Base-by-base conservation (phyloP, 2,329 filamentous ascomycete genomes). In the Knufia petricola region DNA sequence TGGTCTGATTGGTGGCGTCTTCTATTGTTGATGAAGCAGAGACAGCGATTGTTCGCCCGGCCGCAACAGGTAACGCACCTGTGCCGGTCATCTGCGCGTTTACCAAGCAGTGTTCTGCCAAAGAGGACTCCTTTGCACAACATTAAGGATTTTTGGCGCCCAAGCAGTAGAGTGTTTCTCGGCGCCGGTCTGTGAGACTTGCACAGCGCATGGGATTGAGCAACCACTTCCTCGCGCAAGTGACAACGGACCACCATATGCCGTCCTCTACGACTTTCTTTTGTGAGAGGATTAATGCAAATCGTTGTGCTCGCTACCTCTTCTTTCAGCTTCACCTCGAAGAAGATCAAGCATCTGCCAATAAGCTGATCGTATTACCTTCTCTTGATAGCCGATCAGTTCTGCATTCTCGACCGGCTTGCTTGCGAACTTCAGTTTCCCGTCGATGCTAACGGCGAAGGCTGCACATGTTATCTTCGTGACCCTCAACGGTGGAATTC, bases 361-460 rank as follows among this genome's bases (percentile, higher is more conserved):
- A 42, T 58, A 52, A 4, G 55, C 55, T 13, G 15, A 21, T 8
- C 54, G 41, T 13, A 58, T 51, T 13, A 54, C 39, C 39, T 53
- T 54, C 12, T 48, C 42, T 19, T 50, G 28, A 39, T 41, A 45
- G 9, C 44, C 39, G 10, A 42, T 19, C 32, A 39, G 32, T 19
- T 47, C 46, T n/a, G 46, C 46, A 19, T 31, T 41, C 38, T 54
- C 44, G 13, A 55, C 38, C 10, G 52, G 45, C 34, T 47, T 54
- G n/a, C 31, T 28, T 21, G 47, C 43, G 48, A 55, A 53, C 34
- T 57, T 58, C 19, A 58, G 13, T 20, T 50, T 46, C 13, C 52
- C 50, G 15, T 57, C 53, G 9, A 31, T 38, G 3, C 51, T 53
- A 20, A 58, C 46, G 1, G 51, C 53, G 39, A 56, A 58, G 20